A percentile compares a stretch with the other conserved stretches of the same genome.
phyloP scores from a whole-genome alignment of 2,329 filamentous ascomycete species.

The Rhytidhysteron rufulum region DNA sequence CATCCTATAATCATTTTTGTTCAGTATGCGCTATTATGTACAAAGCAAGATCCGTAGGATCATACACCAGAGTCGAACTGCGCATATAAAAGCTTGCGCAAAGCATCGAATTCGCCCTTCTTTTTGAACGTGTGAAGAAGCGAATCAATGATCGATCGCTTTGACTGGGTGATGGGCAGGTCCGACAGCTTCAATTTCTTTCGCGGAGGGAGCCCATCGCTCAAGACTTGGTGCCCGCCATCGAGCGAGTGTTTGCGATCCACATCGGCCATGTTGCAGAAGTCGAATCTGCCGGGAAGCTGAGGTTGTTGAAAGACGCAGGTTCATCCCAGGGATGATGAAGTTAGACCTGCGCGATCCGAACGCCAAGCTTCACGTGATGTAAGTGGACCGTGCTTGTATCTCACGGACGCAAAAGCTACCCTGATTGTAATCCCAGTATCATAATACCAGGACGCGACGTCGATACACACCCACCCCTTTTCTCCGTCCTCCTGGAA shows the following conservation, averaged over 20 bases:
- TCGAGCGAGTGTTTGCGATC: slow-evolving; percentile 27
- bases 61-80: slow-evolving; percentile 68
- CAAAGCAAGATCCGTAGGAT: slow-evolving; percentile 6
- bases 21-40: slow-evolving; percentile 2
- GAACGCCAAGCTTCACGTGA: no score
- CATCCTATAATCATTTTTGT: slow-evolving; percentile 50
- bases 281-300: no score
- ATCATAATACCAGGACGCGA: slow-evolving; percentile 1
- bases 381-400: no score
- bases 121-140: slow-evolving; percentile 82
- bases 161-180: slow-evolving; percentile 68
- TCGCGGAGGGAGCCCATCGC: slow-evolving; percentile 32
- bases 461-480: slow-evolving; percentile 1
- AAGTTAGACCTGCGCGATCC: no score
- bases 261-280: slow-evolving; percentile 27
- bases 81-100: slow-evolving; percentile 73
- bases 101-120: slow-evolving; percentile 75
- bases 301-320: no score
- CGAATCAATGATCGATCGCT: slow-evolving; percentile 68
- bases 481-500: not conserved
- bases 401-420: no score
- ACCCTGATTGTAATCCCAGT: not conserved
- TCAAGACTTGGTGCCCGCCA: slow-evolving; percentile 13
- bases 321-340: no score
- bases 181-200: slow-evolving; percentile 71